Evolutionary conservation across 805 yeast species (phyloP).

Genomic region (Yamadazyma scolyti): DNA sequence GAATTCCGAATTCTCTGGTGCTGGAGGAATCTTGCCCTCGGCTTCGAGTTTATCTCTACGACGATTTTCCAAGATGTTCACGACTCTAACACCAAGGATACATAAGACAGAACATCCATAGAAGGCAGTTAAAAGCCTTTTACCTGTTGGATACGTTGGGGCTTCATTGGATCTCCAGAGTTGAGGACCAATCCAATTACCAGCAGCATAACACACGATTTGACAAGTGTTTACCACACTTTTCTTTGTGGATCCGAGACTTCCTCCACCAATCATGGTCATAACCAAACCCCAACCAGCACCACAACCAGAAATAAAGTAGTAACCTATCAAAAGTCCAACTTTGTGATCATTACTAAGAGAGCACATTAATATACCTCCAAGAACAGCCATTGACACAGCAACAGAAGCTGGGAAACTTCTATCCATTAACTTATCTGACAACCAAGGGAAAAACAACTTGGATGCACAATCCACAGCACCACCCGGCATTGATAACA

Average conservation of each 20-base stretch:
- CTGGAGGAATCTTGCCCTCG: too few species aligned
- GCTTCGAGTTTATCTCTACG: conserved; percentile 21
- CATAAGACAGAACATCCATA: conserved; percentile 23
- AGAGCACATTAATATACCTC: too few species aligned
- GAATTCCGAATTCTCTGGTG: conserved; percentile 39
- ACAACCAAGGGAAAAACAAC: too few species aligned
- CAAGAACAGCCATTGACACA: too few species aligned
- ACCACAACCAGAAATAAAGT: conserved; percentile 18
- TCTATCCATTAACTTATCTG: conserved; percentile 1
- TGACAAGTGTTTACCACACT: conserved; percentile 40
- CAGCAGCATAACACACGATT: conserved; percentile 48
- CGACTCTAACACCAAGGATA: too few species aligned
- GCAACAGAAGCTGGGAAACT: too few species aligned
- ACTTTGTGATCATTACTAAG: conserved; percentile 20
- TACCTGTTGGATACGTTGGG: conserved; percentile 41
- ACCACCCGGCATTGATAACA: too few species aligned
- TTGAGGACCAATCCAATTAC: conserved; percentile 56
- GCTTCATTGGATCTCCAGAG: conserved; percentile 42
- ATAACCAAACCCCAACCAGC: conserved; percentile 36
- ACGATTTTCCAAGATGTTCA: conserved; percentile 33
- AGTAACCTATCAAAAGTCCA: too few species aligned
- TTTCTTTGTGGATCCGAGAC: conserved; percentile 58
- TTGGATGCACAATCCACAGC: too few species aligned
- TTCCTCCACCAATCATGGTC: conserved; percentile 48
- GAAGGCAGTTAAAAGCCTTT: conserved; percentile 36